Percentiles rank a stretch among this genome's conserved stretches.
Conservation (phyloP, 2,329 filamentous ascomycete genomes). For the Talaromyces atroroseus region DNA sequence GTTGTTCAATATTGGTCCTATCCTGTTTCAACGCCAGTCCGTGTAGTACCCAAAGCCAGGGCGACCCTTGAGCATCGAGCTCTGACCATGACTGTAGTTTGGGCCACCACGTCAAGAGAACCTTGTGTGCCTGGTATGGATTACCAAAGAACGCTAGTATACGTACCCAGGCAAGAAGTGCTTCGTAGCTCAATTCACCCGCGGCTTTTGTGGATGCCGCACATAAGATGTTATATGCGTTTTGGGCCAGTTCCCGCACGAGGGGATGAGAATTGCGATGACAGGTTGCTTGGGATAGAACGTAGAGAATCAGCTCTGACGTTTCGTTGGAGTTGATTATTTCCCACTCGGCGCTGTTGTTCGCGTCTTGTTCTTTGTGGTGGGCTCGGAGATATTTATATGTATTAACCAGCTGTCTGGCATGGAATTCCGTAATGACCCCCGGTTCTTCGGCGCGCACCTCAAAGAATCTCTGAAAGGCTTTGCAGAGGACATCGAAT, state of each 20-base stretch:
- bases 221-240: constrained; percentile 25
- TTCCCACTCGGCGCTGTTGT: constrained; percentile 29
- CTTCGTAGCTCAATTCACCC: constrained; percentile 29
- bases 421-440: constrained; percentile 61
- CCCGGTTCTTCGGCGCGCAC: constrained; percentile 46
- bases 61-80: constrained; percentile 20
- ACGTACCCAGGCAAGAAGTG: constrained; percentile 44
- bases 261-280: constrained; percentile 32
- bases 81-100: constrained; percentile 22
- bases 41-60: constrained; percentile 50
- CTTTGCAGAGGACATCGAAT: constrained; percentile 57
- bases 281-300: constrained; percentile 31
- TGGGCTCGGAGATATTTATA: constrained; percentile 51
- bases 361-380: constrained; percentile 28
- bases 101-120: constrained; percentile 40
- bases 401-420: constrained; percentile 54
- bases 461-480: constrained; percentile 60
- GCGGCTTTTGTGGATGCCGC: constrained; percentile 34
- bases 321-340: constrained; percentile 35
- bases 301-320: constrained; percentile 36
- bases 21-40: constrained; percentile 58
- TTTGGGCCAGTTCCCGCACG: constrained; percentile 36
- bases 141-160: constrained; percentile 53
- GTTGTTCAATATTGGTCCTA: constrained; percentile 54
- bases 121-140: constrained; percentile 48